A percentile compares a stretch with the other conserved stretches of the same genome.
These are phyloP conservation scores for Colletotrichum sp. DNA, from an alignment of 2,329 filamentous ascomycete genomes.

Conservation along the genomic window DNA sequence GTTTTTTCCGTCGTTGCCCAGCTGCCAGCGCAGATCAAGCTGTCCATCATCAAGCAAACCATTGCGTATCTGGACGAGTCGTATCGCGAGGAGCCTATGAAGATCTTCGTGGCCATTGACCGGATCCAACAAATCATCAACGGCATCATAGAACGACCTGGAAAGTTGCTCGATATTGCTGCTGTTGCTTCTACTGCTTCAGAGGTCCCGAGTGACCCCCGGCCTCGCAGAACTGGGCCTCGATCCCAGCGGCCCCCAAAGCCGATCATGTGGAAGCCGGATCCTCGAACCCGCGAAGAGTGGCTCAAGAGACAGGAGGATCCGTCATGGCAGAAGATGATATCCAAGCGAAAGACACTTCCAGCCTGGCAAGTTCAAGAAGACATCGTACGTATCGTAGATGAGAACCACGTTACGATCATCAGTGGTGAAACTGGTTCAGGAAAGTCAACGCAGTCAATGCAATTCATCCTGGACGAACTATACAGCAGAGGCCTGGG, in stretches of 20 bases:
- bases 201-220: conserved; percentile 46
- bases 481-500: conserved; percentile 80
- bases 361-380: conserved; percentile 89
- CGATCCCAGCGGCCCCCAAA: conserved; percentile 53
- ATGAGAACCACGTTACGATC: conserved; percentile 85
- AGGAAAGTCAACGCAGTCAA: conserved; percentile 95
- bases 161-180: conserved; percentile 83
- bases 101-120: conserved; percentile 85
- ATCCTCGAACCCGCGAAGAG: conserved; percentile 64
- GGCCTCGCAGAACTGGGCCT: conserved; percentile 21
- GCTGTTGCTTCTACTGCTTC: conserved; percentile 73
- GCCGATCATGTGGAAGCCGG: conserved; percentile 68
- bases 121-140: conserved; percentile 90
- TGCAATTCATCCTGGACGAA: conserved; percentile 95
- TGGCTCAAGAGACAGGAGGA: conserved; percentile 74
- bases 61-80: conserved; percentile 73
- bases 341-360: conserved; percentile 72
- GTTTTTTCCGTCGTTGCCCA: conserved; percentile 73
- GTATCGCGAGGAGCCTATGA: conserved; percentile 84
- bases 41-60: conserved; percentile 83
- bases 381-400: conserved; percentile 77
- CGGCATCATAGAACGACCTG: conserved; percentile 82
- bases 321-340: conserved; percentile 75
- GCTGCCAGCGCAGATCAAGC: conserved; percentile 89
- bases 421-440: conserved; percentile 97